Conservation (phyloP, 768 basidiomycete genomes). For the Tulasnella sp. region DNA sequence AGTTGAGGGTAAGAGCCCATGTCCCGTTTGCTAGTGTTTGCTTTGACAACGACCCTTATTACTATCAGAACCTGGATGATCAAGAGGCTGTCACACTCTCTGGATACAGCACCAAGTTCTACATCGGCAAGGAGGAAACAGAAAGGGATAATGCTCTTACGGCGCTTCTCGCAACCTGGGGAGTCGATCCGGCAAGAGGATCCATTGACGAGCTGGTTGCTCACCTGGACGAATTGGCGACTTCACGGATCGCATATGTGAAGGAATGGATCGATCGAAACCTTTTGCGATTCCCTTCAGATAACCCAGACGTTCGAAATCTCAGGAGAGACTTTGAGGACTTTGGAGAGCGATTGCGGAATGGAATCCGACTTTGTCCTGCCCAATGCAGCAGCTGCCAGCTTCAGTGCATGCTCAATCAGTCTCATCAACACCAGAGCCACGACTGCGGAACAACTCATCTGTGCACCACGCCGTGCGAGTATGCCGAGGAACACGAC, state of each 20-base stretch:
- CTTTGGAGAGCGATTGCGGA: slow-evolving; percentile 34
- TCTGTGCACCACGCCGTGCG: slow-evolving; percentile 33
- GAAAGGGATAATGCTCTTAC: slow-evolving; percentile 12
- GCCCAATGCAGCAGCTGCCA: slow-evolving; percentile 38
- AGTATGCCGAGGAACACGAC: slow-evolving; percentile 30
- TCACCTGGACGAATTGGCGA: slow-evolving; percentile 31
- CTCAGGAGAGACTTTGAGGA: slow-evolving; percentile 35
- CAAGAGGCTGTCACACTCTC: slow-evolving; percentile 29
- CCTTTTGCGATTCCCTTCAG: slow-evolving; percentile 33
- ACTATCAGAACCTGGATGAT: slow-evolving; percentile 46
- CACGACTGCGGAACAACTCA: slow-evolving; percentile 46
- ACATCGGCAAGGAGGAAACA: slow-evolving; percentile 16
- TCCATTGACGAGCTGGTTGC: slow-evolving; percentile 32
- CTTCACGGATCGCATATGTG: slow-evolving; percentile 38
- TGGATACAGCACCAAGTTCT: slow-evolving; percentile 31
- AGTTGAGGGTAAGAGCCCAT: background rate
- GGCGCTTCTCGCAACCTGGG: background rate
- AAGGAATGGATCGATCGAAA: slow-evolving; percentile 42
- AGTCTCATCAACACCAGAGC: slow-evolving; percentile 30
- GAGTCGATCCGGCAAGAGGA: slow-evolving; percentile 27
- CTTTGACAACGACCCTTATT: slow-evolving; percentile 34
- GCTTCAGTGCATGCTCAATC: slow-evolving; percentile 36
- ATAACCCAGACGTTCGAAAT: slow-evolving; percentile 34
- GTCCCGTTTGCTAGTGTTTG: too few species aligned
- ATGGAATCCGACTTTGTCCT: slow-evolving; percentile 38